phyloP scores from a whole-genome alignment of 805 yeast species.

The Saturnispora diversa region DNA sequence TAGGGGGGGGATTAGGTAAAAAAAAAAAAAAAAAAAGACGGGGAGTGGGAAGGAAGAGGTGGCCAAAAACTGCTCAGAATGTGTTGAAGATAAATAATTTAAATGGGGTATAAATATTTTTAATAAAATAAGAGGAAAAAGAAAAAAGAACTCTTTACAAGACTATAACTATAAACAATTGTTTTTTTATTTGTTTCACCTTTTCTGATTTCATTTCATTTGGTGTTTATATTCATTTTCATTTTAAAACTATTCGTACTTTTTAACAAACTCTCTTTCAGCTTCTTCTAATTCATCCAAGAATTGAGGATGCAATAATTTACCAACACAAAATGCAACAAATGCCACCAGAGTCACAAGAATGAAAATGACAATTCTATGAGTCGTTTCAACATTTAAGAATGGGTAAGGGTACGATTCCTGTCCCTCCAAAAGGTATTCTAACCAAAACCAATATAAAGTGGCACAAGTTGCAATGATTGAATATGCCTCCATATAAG shows the following conservation, averaged over 20 bases:
- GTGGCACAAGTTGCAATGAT: conserved; percentile 34
- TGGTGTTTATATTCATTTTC: background rate
- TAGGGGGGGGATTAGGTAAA: too few species aligned
- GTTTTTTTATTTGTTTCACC: background rate
- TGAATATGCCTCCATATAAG: conserved; percentile 31
- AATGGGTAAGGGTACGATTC: conserved; percentile 57
- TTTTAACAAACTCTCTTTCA: conserved; percentile 6
- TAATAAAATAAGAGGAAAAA: too few species aligned
- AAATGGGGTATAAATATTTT: too few species aligned
- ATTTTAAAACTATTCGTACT: background rate
- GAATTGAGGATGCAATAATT: conserved; percentile 17
- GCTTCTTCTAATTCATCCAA: conserved; percentile 11
- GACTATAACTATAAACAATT: too few species aligned
- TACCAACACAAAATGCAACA: conserved; percentile 21
- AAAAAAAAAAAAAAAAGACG: too few species aligned
- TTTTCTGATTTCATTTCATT: too few species aligned
- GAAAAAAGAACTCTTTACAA: too few species aligned
- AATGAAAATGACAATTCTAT: conserved; percentile 41
- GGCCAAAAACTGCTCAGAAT: too few species aligned
- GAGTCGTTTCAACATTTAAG: conserved; percentile 42
- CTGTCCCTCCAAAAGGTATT: conserved; percentile 40
- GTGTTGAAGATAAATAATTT: too few species aligned
- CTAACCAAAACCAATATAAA: conserved; percentile 48
- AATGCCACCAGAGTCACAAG: conserved; percentile 36
- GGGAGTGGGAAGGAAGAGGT: too few species aligned